phyloP scores from a whole-genome alignment of 768 basidiomycete genomes.

The Trametes cingulata region DNA sequence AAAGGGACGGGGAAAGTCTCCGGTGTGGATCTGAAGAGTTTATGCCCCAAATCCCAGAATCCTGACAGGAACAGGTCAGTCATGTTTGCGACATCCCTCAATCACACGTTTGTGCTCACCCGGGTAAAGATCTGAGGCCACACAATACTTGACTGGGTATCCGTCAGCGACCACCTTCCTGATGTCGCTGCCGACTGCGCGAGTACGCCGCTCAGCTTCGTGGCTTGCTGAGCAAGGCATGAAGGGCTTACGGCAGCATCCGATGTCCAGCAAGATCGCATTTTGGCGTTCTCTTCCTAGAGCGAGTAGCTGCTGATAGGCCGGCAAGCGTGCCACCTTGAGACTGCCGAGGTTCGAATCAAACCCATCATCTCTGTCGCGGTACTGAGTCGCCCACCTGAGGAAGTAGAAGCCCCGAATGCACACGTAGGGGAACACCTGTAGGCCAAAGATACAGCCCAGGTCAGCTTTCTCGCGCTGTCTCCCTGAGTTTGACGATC shows the following conservation, averaged over 20 bases:
- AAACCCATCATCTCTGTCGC: neutral
- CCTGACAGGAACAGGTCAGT: constrained; percentile 34
- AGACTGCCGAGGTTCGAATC: constrained; percentile 17
- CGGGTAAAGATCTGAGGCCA: constrained; percentile 40
- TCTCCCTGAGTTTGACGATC: neutral
- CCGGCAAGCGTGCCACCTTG: constrained; percentile 28
- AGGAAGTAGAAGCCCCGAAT: constrained; percentile 31
- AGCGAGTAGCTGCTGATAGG: constrained; percentile 33
- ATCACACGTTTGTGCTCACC: constrained; percentile 27
- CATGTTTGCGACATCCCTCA: too few species aligned
- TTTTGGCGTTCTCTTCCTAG: constrained; percentile 38
- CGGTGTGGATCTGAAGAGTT: constrained; percentile 55
- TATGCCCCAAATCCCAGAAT: constrained; percentile 64
- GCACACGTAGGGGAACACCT: constrained; percentile 36
- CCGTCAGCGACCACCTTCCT: constrained; percentile 45
- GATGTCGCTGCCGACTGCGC: constrained; percentile 43
- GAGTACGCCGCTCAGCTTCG: neutral
- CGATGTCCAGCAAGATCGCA: constrained; percentile 46
- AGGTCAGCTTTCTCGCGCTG: neutral
- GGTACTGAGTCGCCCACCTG: constrained; percentile 17
- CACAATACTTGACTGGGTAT: constrained; percentile 40
- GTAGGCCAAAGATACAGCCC: neutral
- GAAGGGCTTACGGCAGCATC: constrained; percentile 44
- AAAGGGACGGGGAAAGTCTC: constrained; percentile 56
- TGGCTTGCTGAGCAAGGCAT: neutral